Percentiles rank a stretch among this genome's conserved stretches.
These are phyloP conservation scores for Xylaria polymorpha DNA, from an alignment of 2,329 filamentous ascomycete species.

Conservation along the genomic window DNA sequence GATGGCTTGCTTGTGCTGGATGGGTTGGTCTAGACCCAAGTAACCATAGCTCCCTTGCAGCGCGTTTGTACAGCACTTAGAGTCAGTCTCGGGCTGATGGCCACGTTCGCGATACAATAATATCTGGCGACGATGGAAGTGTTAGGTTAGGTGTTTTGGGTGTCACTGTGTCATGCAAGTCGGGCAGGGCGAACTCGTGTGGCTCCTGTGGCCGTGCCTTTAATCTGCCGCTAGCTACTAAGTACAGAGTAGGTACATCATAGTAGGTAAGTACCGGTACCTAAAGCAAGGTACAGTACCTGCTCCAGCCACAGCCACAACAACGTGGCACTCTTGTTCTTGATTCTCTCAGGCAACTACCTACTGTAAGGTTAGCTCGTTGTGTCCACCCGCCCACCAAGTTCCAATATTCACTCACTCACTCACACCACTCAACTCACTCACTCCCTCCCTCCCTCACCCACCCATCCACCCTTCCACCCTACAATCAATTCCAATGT, in stretches of 20 bases:
- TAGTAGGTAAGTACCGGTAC: background rate
- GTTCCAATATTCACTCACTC: background rate
- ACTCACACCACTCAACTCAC: background rate
- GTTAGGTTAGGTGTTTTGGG: conserved; percentile 2
- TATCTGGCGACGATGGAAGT: background rate
- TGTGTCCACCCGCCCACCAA: background rate
- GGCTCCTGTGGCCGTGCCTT: conserved; percentile 17
- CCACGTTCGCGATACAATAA: conserved; percentile 28
- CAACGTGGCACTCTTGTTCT: conserved; percentile 21
- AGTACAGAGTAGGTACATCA: too few relatives aligned
- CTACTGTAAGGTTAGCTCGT: too few relatives aligned
- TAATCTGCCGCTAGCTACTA: background rate
- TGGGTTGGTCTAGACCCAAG: conserved; percentile 12
- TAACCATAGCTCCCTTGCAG: conserved; percentile 21
- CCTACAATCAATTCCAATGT: background rate
- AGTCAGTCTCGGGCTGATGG: conserved; percentile 14
- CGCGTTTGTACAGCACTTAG: background rate
- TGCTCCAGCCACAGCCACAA: conserved; percentile 21
- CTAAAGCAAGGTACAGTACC: background rate
- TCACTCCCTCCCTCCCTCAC: background rate
- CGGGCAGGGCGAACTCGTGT: conserved; percentile 18
- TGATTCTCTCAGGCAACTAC: background rate
- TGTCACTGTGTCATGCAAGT: conserved; percentile 15
- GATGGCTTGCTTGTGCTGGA: conserved; percentile 28
- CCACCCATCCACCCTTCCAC: background rate